Evolutionary conservation across 179 eudicot genomes (phyloP).

Genomic region (Patellifolia procumbens): DNA sequence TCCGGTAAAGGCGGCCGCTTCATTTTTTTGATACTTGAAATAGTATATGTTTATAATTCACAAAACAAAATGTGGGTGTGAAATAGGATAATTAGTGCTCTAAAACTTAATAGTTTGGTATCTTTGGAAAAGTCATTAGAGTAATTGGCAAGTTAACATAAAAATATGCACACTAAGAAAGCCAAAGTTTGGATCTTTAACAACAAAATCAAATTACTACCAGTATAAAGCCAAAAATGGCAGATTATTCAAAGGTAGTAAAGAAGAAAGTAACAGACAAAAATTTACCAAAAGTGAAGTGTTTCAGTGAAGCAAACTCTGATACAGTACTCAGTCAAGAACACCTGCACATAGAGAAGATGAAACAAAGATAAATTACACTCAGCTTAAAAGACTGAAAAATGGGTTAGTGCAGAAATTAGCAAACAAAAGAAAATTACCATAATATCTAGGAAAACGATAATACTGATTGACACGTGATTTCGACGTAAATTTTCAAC

Average conservation of each 20-base stretch:
- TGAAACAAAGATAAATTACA: not conserved
- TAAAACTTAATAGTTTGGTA: slow-evolving; percentile 12
- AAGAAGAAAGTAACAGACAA: slow-evolving; percentile 24
- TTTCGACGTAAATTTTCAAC: too few species aligned
- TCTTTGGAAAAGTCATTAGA: not conserved
- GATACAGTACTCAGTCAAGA: slow-evolving; percentile 20
- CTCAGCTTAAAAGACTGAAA: slow-evolving; percentile 7
- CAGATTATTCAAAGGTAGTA: slow-evolving; percentile 16
- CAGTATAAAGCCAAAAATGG: slow-evolving; percentile 25
- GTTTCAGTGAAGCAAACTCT: slow-evolving; percentile 35
- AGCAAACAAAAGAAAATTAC: not conserved
- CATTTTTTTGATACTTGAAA: slow-evolving; percentile 11
- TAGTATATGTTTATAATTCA: not conserved
- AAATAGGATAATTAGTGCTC: slow-evolving; percentile 8
- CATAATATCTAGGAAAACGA: too few species aligned
- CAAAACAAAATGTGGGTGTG: slow-evolving; percentile 5
- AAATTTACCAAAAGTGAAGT: slow-evolving; percentile 23
- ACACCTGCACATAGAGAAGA: slow-evolving; percentile 26
- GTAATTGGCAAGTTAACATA: slow-evolving; percentile 12
- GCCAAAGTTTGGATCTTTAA: slow-evolving; percentile 21
- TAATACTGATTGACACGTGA: too few species aligned
- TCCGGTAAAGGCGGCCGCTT: slow-evolving; percentile 39
- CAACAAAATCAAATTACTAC: slow-evolving; percentile 23
- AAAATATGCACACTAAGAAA: slow-evolving; percentile 12
- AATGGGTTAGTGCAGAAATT: slow-evolving; percentile 10